Percentiles rank a stretch among this genome's conserved stretches.
Evolutionary conservation across 192 early-diverging fungal genomes (phyloP).

Genomic region (Cetraspora pellucida): DNA sequence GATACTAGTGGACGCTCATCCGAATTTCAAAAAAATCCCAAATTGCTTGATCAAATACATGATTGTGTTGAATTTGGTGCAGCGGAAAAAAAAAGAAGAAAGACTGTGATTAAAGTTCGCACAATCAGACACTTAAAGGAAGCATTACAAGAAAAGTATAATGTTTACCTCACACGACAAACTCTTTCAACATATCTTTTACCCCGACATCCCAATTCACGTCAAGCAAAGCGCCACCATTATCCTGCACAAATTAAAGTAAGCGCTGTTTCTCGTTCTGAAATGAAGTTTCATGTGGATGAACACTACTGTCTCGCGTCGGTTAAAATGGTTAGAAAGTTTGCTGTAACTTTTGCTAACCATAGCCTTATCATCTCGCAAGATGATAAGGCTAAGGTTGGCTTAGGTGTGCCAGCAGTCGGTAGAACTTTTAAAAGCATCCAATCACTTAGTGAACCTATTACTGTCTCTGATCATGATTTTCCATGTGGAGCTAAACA

Average conservation of each 20-base stretch:
- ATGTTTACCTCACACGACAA: background rate
- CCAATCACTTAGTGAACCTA: background rate
- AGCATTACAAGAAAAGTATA: background rate
- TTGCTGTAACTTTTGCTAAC: background rate
- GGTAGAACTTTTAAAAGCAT: constrained; percentile 1
- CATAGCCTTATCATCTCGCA: background rate
- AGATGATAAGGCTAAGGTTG: background rate
- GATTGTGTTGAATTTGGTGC: background rate
- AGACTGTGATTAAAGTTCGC: background rate
- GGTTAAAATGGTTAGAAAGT: background rate
- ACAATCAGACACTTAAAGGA: background rate
- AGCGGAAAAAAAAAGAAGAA: background rate
- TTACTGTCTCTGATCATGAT: background rate
- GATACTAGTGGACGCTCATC: too few relatives aligned
- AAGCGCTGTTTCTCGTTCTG: background rate
- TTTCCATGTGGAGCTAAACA: background rate
- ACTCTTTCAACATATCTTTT: background rate
- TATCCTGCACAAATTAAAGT: background rate
- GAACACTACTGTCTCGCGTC: constrained; percentile 14
- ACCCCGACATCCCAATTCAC: background rate
- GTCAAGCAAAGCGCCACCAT: background rate
- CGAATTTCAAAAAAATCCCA: too few relatives aligned
- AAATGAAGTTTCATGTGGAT: constrained; percentile 1
- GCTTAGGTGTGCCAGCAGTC: background rate
- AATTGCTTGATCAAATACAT: background rate